phyloP scores from a whole-genome alignment of 495 filamentous ascomycete genomes.

The Hyaloscypha finlandica region DNA sequence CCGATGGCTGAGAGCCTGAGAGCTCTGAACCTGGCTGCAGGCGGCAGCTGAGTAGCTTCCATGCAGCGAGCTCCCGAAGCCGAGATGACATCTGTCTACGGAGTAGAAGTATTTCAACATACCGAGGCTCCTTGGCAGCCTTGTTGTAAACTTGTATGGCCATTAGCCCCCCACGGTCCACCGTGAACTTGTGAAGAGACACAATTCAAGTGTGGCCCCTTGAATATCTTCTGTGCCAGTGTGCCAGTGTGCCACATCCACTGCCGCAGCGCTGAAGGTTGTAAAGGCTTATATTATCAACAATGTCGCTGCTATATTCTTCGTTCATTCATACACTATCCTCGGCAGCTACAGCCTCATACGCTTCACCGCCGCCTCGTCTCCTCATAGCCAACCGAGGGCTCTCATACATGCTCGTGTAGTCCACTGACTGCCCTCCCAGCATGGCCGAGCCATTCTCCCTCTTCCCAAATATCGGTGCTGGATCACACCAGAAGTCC shows the following conservation, averaged over 20 bases:
- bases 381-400: conserved; percentile 64
- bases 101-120: no score
- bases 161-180: no score
- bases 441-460: conserved; percentile 74
- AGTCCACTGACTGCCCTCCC: conserved; percentile 79
- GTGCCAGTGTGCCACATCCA: no score
- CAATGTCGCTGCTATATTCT: background rate
- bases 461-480: conserved; percentile 75
- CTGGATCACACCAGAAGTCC: conserved; percentile 94
- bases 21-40: background rate
- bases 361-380: conserved; percentile 29
- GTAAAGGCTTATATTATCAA: conserved; percentile 2
- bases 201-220: no score
- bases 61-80: background rate
- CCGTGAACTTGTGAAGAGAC: no score
- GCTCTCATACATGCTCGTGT: conserved; percentile 85
- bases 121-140: no score
- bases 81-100: no score
- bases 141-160: no score
- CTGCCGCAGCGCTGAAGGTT: background rate
- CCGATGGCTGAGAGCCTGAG: background rate
- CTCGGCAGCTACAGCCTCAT: conserved; percentile 40
- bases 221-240: no score
- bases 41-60: background rate
- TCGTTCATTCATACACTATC: conserved; percentile 32